A percentile compares a stretch with the other conserved stretches of the same genome.
Conservation (phyloP, 2,329 filamentous ascomycete genomes). For the Rhynchosporium agropyri region DNA sequence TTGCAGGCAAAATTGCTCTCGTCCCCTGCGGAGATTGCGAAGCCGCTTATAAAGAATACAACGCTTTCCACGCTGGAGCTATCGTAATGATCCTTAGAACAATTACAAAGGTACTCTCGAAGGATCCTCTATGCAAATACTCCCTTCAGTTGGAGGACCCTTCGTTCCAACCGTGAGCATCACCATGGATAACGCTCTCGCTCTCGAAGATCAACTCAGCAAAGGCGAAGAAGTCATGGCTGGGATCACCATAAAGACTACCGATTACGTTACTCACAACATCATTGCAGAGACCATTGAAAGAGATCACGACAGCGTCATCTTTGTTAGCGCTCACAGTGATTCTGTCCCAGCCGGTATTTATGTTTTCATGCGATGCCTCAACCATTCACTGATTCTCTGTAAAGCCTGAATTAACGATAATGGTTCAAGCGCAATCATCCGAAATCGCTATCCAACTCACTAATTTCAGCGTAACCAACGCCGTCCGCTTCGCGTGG, state of each 20-base stretch:
- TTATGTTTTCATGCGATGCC: not conserved
- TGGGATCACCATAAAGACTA: constrained; percentile 17
- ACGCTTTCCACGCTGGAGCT: constrained; percentile 69
- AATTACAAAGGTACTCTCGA: constrained; percentile 53
- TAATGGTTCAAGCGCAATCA: constrained; percentile 44
- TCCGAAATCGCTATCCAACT: constrained; percentile 62
- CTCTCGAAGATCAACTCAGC: constrained; percentile 19
- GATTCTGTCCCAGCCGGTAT: constrained; percentile 60
- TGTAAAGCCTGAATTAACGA: constrained; percentile 44
- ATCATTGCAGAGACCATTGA: constrained; percentile 61
- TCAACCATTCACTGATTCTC: not conserved
- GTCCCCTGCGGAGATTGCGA: constrained; percentile 69
- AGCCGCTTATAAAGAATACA: constrained; percentile 69
- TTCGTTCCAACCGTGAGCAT: constrained; percentile 53
- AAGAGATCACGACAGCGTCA: constrained; percentile 63
- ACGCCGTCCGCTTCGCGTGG: constrained; percentile 68
- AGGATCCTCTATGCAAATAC: constrained; percentile 22
- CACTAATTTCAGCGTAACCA: constrained; percentile 58
- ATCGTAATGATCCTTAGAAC: constrained; percentile 72
- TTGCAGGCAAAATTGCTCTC: constrained; percentile 66
- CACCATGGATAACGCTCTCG: constrained; percentile 43
- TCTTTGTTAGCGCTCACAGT: constrained; percentile 65
- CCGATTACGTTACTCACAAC: constrained; percentile 45
- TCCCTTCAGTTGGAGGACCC: constrained; percentile 25
- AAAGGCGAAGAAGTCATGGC: constrained; percentile 22